Evolutionary conservation across 148 eudicot genomes (phyloP).

Genomic region (Polygonum maritimum): DNA sequence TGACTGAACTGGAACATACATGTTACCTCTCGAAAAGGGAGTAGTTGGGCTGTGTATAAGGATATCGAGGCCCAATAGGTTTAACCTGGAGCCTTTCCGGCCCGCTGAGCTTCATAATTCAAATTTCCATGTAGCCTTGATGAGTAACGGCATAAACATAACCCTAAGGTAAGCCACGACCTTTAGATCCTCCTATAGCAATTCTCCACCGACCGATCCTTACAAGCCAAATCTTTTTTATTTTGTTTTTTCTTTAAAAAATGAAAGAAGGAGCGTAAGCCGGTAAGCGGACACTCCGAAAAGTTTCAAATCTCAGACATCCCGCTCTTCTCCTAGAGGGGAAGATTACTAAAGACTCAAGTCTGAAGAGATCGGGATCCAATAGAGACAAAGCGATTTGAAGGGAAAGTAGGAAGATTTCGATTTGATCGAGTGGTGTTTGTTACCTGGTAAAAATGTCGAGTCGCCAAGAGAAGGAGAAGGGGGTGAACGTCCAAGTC

Average conservation of each 20-base stretch:
- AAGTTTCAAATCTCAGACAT: conserved; percentile 21
- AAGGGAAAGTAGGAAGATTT: not conserved
- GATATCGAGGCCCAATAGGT: not conserved
- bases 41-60: not conserved
- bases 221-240: not conserved
- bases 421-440: conserved; percentile 4
- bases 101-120: not conserved
- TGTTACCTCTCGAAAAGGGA: not conserved
- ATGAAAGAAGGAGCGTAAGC: conserved; percentile 18
- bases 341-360: not conserved
- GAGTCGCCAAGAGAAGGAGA: conserved; percentile 56
- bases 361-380: not conserved
- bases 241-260: too few relatives aligned
- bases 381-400: not conserved
- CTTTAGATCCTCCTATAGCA: not conserved
- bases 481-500: conserved; percentile 91
- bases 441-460: conserved; percentile 32
- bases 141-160: not conserved
- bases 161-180: not conserved
- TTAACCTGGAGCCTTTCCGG: not conserved
- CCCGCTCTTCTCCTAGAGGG: conserved; percentile 16
- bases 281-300: conserved; percentile 31
- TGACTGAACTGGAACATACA: too few relatives aligned
- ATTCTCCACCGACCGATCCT: not conserved
- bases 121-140: not conserved